Base-by-base conservation (phyloP, 192 early-diverging fungal species). In the Anaeromyces robustus region DNA sequence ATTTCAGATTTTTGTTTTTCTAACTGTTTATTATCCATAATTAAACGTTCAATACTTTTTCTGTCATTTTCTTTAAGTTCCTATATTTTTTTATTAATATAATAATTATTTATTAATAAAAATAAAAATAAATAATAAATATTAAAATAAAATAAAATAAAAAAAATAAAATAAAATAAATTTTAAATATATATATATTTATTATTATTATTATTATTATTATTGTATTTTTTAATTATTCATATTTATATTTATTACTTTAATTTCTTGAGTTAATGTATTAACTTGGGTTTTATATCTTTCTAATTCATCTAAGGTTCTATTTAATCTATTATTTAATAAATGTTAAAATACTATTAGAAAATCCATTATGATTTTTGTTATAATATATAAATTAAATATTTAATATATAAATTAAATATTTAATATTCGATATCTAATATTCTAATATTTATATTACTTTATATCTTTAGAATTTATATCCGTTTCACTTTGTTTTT, bases 241-340 rank as follows among this genome's bases (percentile, higher is more conserved):
- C 11, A 32, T 32, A 11, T 3, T 32, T 7, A 7, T 32, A 11
- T 32, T 32, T n/a, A n/a, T n/a, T 34, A 34, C 43, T 22, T 52
- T 52, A 22, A 52, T 52, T 52, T 52, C 43, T 52, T 52, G 43
- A 52, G 16, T 52, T 52, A 52, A 6, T 1, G 43, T 22, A 52
- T 52, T 52, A 1, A 52, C 43, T 52, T 52, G 43, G 5, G 78
- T 77, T 68, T 86, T 89, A 17, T 78, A 83, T 78, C 82, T 79
- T 29, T 90, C 87, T n/a, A 89, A 78, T 32, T 90, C 88, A 28
- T 89, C 88, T n/a, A 88, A 32, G 0, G 86, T 84, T 30, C 89
- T 84, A 81, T 90, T 90, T 77, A 90, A 80, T 80, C 86, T 88
- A 18, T 29, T 28, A 17, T 84, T 26, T 22, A 30, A 29, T 29